These are phyloP conservation scores for Trametes sp. DNA, from an alignment of 1,284 basidiomycete genomes.

Conservation along the genomic window DNA sequence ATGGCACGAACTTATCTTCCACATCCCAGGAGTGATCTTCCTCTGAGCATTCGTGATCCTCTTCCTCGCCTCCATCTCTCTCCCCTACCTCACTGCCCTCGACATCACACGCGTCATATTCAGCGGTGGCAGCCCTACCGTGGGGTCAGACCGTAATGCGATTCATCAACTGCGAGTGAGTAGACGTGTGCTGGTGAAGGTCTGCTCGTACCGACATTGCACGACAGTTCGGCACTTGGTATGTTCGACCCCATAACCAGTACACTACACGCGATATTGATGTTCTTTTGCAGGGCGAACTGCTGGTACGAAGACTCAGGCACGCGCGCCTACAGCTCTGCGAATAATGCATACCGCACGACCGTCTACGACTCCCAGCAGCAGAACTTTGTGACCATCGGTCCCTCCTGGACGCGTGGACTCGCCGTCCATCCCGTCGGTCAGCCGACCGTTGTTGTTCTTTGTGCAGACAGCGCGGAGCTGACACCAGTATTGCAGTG, in stretches of 20 bases:
- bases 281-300: constrained; percentile 51
- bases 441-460: too few species aligned
- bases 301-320: too few species aligned
- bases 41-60: constrained; percentile 69
- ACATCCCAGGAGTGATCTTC: constrained; percentile 69
- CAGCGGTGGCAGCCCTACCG: too few species aligned
- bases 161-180: constrained; percentile 63
- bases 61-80: too few species aligned
- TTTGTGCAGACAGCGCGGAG: too few species aligned
- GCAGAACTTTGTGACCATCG: too few species aligned
- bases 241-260: constrained; percentile 26
- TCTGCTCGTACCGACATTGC: constrained; percentile 7
- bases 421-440: constrained; percentile 32
- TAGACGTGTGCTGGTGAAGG: constrained; percentile 22
- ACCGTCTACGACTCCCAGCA: constrained; percentile 17
- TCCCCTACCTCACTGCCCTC: too few species aligned
- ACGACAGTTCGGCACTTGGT: constrained; percentile 68
- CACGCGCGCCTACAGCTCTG: constrained; percentile 20
- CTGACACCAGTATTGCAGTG: too few species aligned
- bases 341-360: constrained; percentile 33
- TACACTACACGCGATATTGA: background rate
- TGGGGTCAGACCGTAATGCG: constrained; percentile 41
- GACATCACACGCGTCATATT: too few species aligned
- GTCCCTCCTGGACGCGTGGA: too few species aligned
- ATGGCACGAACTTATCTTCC: constrained; percentile 51